Conservation (phyloP, 2,329 filamentous ascomycete species). For the Verruconis gallopava region DNA sequence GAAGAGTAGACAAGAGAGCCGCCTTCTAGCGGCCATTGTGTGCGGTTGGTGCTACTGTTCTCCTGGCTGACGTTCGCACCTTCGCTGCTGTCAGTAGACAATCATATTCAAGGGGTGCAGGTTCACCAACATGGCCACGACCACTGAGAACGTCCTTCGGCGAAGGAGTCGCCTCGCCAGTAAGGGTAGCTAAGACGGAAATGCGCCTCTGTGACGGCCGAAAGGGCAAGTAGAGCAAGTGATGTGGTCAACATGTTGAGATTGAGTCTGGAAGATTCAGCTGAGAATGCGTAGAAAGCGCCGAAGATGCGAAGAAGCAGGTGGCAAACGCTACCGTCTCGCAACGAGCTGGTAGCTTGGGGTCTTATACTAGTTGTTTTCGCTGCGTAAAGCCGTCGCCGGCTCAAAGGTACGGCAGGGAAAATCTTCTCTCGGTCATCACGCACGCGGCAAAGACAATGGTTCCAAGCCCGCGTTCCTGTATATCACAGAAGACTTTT, state of each 20-base stretch:
- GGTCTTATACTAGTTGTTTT: not conserved
- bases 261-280: not conserved
- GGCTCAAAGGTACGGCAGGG: not conserved
- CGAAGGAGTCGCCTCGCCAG: conserved; percentile 32
- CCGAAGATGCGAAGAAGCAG: not conserved
- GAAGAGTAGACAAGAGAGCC: conserved; percentile 30
- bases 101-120: not conserved
- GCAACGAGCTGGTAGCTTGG: not conserved
- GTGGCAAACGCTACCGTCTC: no score
- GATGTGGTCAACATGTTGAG: conserved; percentile 15
- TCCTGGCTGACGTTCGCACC: conserved; percentile 29
- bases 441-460: not conserved
- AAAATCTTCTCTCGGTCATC: not conserved
- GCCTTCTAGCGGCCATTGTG: conserved; percentile 32
- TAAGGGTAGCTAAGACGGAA: conserved; percentile 29
- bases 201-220: conserved; percentile 26
- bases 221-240: conserved; percentile 15
- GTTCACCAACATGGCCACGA: conserved; percentile 25
- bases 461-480: not conserved
- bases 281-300: not conserved
- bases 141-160: conserved; percentile 24
- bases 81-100: conserved; percentile 11
- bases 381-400: not conserved
- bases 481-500: not conserved
- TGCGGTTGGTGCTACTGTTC: conserved; percentile 28